Base-by-base conservation (phyloP, 805 yeast genomes). In the Ogataea dorogensis region DNA sequence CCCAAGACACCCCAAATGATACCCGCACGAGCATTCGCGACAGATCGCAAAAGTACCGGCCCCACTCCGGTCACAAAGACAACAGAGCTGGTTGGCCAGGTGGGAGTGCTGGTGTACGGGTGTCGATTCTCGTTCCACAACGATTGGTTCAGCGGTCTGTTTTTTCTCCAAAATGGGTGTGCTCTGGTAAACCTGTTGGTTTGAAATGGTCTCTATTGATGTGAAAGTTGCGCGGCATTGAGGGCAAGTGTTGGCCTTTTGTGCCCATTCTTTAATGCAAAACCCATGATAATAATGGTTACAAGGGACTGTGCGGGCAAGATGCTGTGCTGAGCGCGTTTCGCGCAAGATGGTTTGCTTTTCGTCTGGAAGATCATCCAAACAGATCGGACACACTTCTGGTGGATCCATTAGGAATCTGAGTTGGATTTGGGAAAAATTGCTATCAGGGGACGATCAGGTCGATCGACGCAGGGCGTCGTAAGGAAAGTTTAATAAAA, bases 161-260 rank as follows among this genome's bases (percentile, higher is more conserved):
- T 35, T 36, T 29, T 50, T 52, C 28, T 49, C 50, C 14, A 51
- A 51, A 11, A 59, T 48, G 1, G 43, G 16, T 3, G 47, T 39
- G 4, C 30, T 26, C n/a, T 49, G 49, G 7, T 54, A 14, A 5
- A 50, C 51, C 5, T 40, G 28, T 3, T 34, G 33, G 3, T 40
- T 37, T 1, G 48, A 38, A 7, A 50, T 11, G 8, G 54, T 17
- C 31, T 53, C 60, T 6, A 59, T 44, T 5, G 25, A 17, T 6
- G 49, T 44, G 32, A 58, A 50, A 12, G 39, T 45, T 2, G 51
- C 33, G 6, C 67, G 48, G 35, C 68, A 63, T 36, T 58, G 52
- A 5, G 68, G 66, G 31, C 67, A 61, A 10, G 63, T 56, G 27
- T 59, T 61, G 12, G 65, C 63, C 40, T 59, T 49, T 35, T 54